Evolutionary conservation across 352 stramenopile genomes (phyloP).

Genomic region (Thalassiosira exigua): DNA sequence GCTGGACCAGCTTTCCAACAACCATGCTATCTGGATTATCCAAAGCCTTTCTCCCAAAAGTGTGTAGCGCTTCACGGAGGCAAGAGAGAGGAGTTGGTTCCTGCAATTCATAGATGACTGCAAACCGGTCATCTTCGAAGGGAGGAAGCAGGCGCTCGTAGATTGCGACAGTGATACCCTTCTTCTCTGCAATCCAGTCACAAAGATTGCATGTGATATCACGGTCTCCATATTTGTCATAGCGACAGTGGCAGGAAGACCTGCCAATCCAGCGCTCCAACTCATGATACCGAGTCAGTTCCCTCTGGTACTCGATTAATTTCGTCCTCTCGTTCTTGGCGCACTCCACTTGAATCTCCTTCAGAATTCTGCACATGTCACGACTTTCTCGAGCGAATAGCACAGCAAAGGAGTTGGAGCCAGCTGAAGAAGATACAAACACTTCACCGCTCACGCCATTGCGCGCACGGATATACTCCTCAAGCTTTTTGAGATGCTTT

Average conservation of each 20-base stretch:
- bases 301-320: slow-evolving; percentile 1
- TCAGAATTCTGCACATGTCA: slow-evolving; percentile 1
- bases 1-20: neutral
- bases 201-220: slow-evolving; percentile 6
- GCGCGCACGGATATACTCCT: slow-evolving; percentile 12
- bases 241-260: slow-evolving; percentile 11
- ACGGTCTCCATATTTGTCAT: slow-evolving; percentile 3
- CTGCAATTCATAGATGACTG: slow-evolving; percentile 20
- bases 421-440: neutral
- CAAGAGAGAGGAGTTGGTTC: slow-evolving; percentile 11
- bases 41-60: slow-evolving; percentile 3
- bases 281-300: slow-evolving; percentile 13
- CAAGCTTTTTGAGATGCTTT: slow-evolving; percentile 8
- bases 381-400: slow-evolving; percentile 12
- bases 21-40: slow-evolving; percentile 7
- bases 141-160: slow-evolving; percentile 18
- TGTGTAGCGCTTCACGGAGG: slow-evolving; percentile 8
- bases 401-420: neutral
- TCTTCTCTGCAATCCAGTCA: slow-evolving; percentile 8
- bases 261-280: neutral
- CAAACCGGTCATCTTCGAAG: slow-evolving; percentile 4
- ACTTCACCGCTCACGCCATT: slow-evolving; percentile 1
- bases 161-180: slow-evolving; percentile 12
- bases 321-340: slow-evolving; percentile 7
- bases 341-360: slow-evolving; percentile 13